These are phyloP conservation scores for Globisporangium nodosum DNA, from an alignment of 352 stramenopile genomes.

Conservation along the genomic window DNA sequence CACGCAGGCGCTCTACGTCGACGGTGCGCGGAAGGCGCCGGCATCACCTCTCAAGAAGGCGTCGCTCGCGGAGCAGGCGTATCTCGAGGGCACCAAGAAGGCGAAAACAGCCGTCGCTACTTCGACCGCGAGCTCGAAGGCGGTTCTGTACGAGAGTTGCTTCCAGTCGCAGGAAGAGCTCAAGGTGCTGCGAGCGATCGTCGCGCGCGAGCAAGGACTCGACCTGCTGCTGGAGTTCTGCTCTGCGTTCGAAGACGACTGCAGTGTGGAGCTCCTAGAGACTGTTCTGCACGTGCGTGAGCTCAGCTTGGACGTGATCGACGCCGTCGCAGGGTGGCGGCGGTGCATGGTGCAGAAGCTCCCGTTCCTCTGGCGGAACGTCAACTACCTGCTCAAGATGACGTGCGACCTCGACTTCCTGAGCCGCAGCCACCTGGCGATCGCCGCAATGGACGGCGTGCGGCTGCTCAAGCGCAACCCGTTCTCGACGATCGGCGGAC, in stretches of 20 bases:
- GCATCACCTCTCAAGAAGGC: too few species aligned
- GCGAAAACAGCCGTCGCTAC: background rate
- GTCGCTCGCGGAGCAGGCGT: background rate
- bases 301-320: slow-evolving; percentile 44
- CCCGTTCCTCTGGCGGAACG: slow-evolving; percentile 53
- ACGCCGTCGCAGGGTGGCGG: slow-evolving; percentile 54
- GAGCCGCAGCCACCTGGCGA: slow-evolving; percentile 54
- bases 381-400: slow-evolving; percentile 74
- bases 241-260: slow-evolving; percentile 42
- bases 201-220: slow-evolving; percentile 49
- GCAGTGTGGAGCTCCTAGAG: slow-evolving; percentile 38
- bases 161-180: slow-evolving; percentile 58
- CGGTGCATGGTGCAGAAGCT: slow-evolving; percentile 49
- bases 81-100: background rate
- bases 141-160: slow-evolving; percentile 42
- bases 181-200: slow-evolving; percentile 53
- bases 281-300: slow-evolving; percentile 38
- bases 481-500: slow-evolving; percentile 61
- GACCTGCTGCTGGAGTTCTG: slow-evolving; percentile 45
- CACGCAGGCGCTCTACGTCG: too few species aligned
- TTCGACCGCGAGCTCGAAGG: slow-evolving; percentile 13
- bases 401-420: slow-evolving; percentile 64
- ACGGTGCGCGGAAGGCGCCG: too few species aligned
- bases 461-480: slow-evolving; percentile 55
- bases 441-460: slow-evolving; percentile 47